Conservation (phyloP, 495 filamentous ascomycete species). For the Apiosordaria backusii region DNA sequence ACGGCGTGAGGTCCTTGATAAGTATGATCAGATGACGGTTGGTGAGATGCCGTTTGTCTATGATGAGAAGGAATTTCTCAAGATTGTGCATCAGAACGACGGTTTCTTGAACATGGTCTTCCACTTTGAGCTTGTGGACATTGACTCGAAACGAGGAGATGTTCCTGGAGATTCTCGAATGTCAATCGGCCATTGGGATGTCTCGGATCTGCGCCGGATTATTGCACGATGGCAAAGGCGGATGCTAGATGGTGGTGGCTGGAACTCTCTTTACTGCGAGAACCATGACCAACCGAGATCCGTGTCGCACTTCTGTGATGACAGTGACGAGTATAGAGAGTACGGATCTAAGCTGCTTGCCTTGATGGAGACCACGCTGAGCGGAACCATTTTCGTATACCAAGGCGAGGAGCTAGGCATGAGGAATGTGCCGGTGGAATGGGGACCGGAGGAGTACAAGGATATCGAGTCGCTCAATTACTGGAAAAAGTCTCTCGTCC, state of each 20-base stretch:
- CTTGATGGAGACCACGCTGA: slow-evolving; percentile 44
- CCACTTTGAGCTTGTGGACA: slow-evolving; percentile 63
- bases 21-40: slow-evolving; percentile 64
- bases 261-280: slow-evolving; percentile 70
- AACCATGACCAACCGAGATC: slow-evolving; percentile 70
- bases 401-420: slow-evolving; percentile 59
- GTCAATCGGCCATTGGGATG: slow-evolving; percentile 37
- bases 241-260: slow-evolving; percentile 65
- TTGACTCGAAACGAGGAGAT: slow-evolving; percentile 52
- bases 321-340: slow-evolving; percentile 45
- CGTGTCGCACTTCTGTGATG: slow-evolving; percentile 55
- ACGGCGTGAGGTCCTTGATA: slow-evolving; percentile 55
- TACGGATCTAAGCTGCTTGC: slow-evolving; percentile 57
- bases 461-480: slow-evolving; percentile 69
- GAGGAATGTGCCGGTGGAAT: slow-evolving; percentile 62
- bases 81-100: slow-evolving; percentile 54
- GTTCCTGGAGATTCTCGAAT: slow-evolving; percentile 22
- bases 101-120: slow-evolving; percentile 73
- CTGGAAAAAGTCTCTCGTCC: slow-evolving; percentile 41
- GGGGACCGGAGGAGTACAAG: slow-evolving; percentile 66
- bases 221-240: slow-evolving; percentile 63
- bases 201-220: slow-evolving; percentile 55
- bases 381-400: slow-evolving; percentile 52
- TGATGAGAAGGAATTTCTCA: slow-evolving; percentile 55
- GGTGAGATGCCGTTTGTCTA: slow-evolving; percentile 68